Evolutionary conservation across 148 eudicot genomes (phyloP), one percentile per base, ranked within the genome.

Genomic region (Silene conica): DNA sequence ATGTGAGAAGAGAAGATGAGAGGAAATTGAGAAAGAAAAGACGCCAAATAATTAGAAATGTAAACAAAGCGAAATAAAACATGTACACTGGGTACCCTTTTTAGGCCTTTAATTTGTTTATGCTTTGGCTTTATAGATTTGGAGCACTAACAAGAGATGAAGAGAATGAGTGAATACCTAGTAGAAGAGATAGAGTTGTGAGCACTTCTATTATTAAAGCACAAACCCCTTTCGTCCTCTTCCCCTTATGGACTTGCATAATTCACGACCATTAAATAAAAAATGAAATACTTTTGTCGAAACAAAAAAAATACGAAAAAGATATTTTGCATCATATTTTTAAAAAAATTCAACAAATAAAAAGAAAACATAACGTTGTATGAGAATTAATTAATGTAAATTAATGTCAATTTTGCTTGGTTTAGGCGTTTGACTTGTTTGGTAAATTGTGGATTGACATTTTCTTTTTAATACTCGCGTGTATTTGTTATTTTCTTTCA

Each of bases 91-190:
- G 55, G 18, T 26, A 4, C 23, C 14, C 54, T 67, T 14, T 69
- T 69, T 50, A 50, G 16, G 16, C 55, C n/a, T n/a, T n/a, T n/a
- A n/a, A n/a, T n/a, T n/a, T n/a, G 3, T 38, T 67, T 69, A 11
- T 5, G 28, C 56, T 43, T 66, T 34, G 52, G 70, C 70, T 66
- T 69, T 67, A 18, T 19, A 28, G 56, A 14, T 46, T 20, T 46
- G 8, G 34, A 11, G 56, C 69, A 65, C 26, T 45, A 45, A 45
- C 57, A 1, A 69, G 55, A 67, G 25, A 45, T 20, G 34, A 1
- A 69, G 55, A 67, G 25, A 45, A 41, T 41, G 70, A 67, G 19
- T 67, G 70, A 50, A 68, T 68, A 68, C 28, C 4, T 67, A 4
- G 67, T 11, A 48, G 18, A 10, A 16, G 16, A 63, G 67, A 63